Evolutionary conservation across 1,284 basidiomycete species (phyloP), one percentile per base, ranked within the genome.

Genomic region (Marasmius oreades): DNA sequence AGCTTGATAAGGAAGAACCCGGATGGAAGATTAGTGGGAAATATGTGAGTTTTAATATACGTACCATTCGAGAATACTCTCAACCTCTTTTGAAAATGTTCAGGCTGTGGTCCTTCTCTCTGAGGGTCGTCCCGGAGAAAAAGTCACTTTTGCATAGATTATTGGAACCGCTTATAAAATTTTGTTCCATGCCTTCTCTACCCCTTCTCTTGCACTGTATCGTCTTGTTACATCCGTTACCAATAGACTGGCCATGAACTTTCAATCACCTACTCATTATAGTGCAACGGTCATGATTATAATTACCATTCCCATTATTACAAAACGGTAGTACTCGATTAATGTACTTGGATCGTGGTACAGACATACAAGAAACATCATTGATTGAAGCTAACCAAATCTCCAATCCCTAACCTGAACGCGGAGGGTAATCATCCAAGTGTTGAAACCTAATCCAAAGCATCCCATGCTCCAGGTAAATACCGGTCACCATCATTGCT

Each of bases 11-110:
- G 65, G 82, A 85, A 48, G 94, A 98, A 70, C 86, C 90, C 23
- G 95, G 95, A 50, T 98, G 95, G 95, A 95, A 95, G 77, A 98
- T 98, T 69, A 93, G 90, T 52, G 93, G 93, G 52, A 94, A 95
- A 90, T 95, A 95, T 68, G 91, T 92, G 68, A 73, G 87, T 80
- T 8, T 57, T 18, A 12, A 50, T 20, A 31, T 60, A 50, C 59
- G 5, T 11, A 16, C 16, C 28, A 8, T 28, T 53, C 50, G 53
- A 31, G 50, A 20, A 52, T 47, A 24, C 14, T 20, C 23, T 60
- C 33, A 54, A 53, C 54, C 28, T 43, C 24, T 42, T 59, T 44
- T 22, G 24, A 22, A 42, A 44, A 16, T 45, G 52, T 62, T 16
- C 59, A 93, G 88, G 92, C 93, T 62, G 86, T 95, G 55, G 88